Conservation (phyloP, 805 yeast species). For the Jamesozyma jinghongensis region DNA sequence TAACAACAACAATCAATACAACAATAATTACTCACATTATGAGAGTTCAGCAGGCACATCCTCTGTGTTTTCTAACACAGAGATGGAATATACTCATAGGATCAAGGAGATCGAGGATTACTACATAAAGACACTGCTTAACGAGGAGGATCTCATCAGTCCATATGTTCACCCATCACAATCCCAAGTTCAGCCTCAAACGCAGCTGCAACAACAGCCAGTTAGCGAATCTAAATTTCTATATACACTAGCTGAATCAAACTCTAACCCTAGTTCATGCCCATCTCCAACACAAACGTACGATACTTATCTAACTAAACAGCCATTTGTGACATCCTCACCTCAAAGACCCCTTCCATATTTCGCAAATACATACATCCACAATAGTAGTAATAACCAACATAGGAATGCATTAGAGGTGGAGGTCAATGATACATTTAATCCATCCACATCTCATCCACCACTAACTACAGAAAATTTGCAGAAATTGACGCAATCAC, state of each 20-base stretch:
- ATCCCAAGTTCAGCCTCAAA: too few species aligned
- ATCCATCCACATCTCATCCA: conserved; percentile 13
- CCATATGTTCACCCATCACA: too few species aligned
- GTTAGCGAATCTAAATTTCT: too few species aligned
- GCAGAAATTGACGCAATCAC: conserved; percentile 10
- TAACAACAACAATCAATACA: not conserved
- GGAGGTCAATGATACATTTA: conserved; percentile 21
- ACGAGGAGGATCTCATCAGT: conserved; percentile 9
- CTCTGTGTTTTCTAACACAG: conserved; percentile 23
- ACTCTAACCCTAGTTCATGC: not conserved
- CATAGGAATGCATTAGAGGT: conserved; percentile 16
- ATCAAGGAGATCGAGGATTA: conserved; percentile 30
- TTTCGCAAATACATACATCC: not conserved
- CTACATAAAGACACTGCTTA: conserved; percentile 24
- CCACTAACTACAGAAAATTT: conserved; percentile 29
- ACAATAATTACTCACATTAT: not conserved
- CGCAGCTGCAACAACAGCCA: too few species aligned
- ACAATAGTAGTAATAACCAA: not conserved
- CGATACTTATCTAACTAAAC: too few species aligned
- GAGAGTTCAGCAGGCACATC: conserved; percentile 1
- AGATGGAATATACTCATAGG: conserved; percentile 16
- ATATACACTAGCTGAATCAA: not conserved
- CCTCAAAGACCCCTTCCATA: too few species aligned
- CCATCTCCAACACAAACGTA: conserved; percentile 1
- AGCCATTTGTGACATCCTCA: too few species aligned